Base-by-base conservation (phyloP, 306 rosid species). In the Gynostemma pentaphyllum region DNA sequence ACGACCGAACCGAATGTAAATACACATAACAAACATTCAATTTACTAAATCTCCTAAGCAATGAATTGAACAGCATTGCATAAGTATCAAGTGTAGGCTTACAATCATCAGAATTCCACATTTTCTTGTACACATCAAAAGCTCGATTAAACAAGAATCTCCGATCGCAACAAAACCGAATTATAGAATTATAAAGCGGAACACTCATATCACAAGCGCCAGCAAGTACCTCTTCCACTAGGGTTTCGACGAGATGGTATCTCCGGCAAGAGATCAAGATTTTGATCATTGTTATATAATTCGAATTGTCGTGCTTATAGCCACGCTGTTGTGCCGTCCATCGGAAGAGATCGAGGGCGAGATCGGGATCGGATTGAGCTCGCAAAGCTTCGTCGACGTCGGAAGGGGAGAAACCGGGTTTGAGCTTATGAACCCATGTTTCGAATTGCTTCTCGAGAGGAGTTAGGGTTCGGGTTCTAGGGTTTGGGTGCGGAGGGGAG, bases 301-400 rank as follows among this genome's bases (percentile, higher is more conserved):
- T 88, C 65, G 51, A 29, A 46, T 71, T 68, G 75, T 51, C 82
- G 77, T 92, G 98, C 65, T 73, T 70, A 83, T 92, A 88, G 64
- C 78, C 69, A 13, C 94, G 98, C 37, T 88, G 98, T 51, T 83
- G 90, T 5, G 90, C 86, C 4, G 96, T 88, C 96, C 96, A 92
- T 1, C 98, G 81, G 94, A 92, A 92, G 69, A 92, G 84, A 74
- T 92, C 98, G 37, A 92, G 78, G 22, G 95, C 95, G 39, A 92
- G 95, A 41, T 92, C 96, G 0, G 98, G 87, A 68, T 92, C 98
- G 0, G 83, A 76, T 48, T 86, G 96, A 66, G 94, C 79, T 10
- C 67, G 45, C 2, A 92, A 52, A 76, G 98, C 95, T 1, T 54
- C 74, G 62, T 71, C 67, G 1, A 88, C 95, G 5, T 84, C 87